Evolutionary conservation across 1,284 basidiomycete species (phyloP), one percentile per base, ranked within the genome.

Genomic region (Apiotrichum domesticum): DNA sequence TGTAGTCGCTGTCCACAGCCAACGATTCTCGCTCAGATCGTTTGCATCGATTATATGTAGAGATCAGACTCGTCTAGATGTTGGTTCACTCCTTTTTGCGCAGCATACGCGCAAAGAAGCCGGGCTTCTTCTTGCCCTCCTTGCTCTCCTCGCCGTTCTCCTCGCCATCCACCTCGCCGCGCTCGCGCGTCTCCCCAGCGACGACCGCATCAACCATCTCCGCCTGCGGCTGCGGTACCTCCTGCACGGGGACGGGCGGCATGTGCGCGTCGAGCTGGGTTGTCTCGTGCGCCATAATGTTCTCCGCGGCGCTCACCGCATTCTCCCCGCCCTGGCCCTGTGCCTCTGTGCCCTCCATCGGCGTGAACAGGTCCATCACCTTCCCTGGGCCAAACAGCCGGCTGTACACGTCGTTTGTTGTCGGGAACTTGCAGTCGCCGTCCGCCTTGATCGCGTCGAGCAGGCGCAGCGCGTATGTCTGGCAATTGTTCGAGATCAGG

Each of bases 401-500:
- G 10, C 55, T 13, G 47, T 51, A 61, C 4, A 61, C 56, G 21
- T 46, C 44, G 13, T 44, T 43, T 11, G 59, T 61, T 8, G 59
- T 61, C 1, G 59, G 56, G 51, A 61, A 61, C 40, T 56, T 41
- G 11, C 29, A 10, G 6, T n/a, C 47, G 15, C 56, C 56, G 14
- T 42, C 48, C 4, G 52, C 52, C 49, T 57, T 61, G 54, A 61
- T 61, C 6, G 56, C 56, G 44, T 61, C 59, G 29, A 61, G 54
- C 3, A 61, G 56, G 6, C 35, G 51, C 9, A 61, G 59, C 6
- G 59, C 59, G 35, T 57, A 61, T 0, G 59, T 61, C 54, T 61
- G 59, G 51, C 59, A 61, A 48, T 61, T 61, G 56, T 61, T 61
- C 15, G 54, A 35, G 47, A 61, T 61, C 10, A 61, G 59, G 48